Evolutionary conservation across 2,329 filamentous ascomycete species (phyloP).

Genomic region (Metarhizium humberi): DNA sequence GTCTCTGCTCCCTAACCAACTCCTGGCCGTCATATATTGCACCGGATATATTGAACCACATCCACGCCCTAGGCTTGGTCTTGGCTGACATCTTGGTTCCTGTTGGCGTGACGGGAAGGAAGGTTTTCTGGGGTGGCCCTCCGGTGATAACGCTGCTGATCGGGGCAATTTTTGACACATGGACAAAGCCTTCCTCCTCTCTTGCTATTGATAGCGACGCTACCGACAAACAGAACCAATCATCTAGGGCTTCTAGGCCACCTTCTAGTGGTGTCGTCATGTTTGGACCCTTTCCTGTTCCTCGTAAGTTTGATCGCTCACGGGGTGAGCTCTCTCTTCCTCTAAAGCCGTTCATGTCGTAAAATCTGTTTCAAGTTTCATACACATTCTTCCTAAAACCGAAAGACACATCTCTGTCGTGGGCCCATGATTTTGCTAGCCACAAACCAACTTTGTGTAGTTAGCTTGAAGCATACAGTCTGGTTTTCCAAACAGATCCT

Average conservation of each 20-base stretch:
- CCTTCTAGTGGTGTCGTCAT: constrained; percentile 18
- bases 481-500: not conserved
- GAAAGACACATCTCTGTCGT: not conserved
- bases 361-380: not conserved
- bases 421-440: not conserved
- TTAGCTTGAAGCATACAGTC: not conserved
- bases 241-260: not conserved
- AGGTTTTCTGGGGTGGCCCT: not conserved
- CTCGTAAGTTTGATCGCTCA: constrained; percentile 24
- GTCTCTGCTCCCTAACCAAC: not conserved
- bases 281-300: constrained; percentile 32
- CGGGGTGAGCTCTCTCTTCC: not conserved
- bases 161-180: not conserved
- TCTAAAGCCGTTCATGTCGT: constrained; percentile 3
- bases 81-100: not conserved
- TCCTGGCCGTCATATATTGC: not conserved
- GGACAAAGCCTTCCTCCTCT: not conserved
- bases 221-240: not conserved
- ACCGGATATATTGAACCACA: too few relatives aligned
- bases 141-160: not conserved
- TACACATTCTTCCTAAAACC: not conserved
- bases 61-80: not conserved
- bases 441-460: not conserved
- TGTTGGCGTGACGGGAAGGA: not conserved
- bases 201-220: not conserved